Base-by-base conservation (phyloP, 2,329 filamentous ascomycete genomes). In the Ophiocordyceps polyrhachis-furcata region DNA sequence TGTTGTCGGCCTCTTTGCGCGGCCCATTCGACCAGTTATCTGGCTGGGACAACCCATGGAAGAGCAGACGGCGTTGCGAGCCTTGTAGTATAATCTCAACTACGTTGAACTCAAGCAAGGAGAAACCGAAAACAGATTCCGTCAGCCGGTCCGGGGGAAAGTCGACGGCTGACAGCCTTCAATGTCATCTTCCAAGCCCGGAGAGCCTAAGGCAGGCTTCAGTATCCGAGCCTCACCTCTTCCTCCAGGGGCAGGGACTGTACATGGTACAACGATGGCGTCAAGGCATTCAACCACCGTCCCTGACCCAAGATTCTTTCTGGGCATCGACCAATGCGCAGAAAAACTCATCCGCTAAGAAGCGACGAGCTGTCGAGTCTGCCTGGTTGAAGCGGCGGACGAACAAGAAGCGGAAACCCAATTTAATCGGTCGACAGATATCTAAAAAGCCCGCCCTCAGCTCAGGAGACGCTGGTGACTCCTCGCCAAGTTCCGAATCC, bases 1-100 rank as follows among this genome's bases (percentile, higher is more conserved):
- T 87, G 3, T 56, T 78, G 3, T 80, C 81, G 13, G 72, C 80
- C 7, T 59, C 62, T 6, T 62, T 84, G 3, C 68, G 62, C 47
- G 81, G 80, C 0, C 81, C 80, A 0, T 81, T 83, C 50, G 65
- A 69, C 20, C 38, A 45, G 29, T 49, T 42, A 7, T 53, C 55
- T 6, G 51, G 55, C 37, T 61, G 58, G 58, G 43, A 50, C 5
- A 62, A 62, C 42, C 60, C 60, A 5, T 62, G 60, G 60, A 45
- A 46, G 28, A 51, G 47, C 23, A 46, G 47, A 21, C 44, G 43
- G 28, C 46, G 46, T 28, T 21, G 31, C 14, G 15, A 40, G 7
- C 7, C 21, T 23, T 15, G n/a, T 17, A 25, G 28, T 40, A 2
- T 5, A 7, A 5, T 8, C 6, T 29, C 23, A 5, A 21, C 17